phyloP scores from a whole-genome alignment of 2,329 filamentous ascomycete genomes.

The Aspergillus persii region DNA sequence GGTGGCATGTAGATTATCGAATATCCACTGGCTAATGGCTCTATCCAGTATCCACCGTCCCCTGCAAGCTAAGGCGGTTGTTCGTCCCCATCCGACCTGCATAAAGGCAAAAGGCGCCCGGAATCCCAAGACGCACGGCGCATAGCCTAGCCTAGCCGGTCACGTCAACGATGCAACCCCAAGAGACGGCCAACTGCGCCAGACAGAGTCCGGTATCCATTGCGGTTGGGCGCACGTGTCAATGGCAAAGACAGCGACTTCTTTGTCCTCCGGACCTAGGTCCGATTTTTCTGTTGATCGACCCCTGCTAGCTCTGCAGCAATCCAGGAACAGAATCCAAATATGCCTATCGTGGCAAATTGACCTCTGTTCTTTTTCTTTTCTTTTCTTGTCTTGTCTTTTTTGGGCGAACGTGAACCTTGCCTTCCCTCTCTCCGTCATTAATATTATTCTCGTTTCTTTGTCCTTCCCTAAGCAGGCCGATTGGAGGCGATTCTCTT shows the following conservation, averaged over 20 bases:
- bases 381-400: too few species aligned
- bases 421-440: neutral
- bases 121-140: neutral
- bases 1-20: neutral
- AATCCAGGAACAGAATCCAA: conserved; percentile 13
- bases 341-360: neutral
- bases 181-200: neutral
- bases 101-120: neutral
- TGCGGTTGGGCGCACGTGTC: neutral
- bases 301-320: conserved; percentile 8
- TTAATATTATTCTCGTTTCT: too few species aligned
- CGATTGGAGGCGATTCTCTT: neutral
- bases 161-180: neutral
- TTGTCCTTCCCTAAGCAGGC: neutral
- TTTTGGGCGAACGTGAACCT: too few species aligned
- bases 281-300: conserved; percentile 9
- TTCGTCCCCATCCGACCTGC: neutral
- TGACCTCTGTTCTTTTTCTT: neutral
- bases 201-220: neutral
- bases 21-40: too few species aligned
- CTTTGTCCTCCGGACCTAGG: neutral
- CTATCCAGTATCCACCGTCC: neutral
- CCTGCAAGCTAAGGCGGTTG: neutral
- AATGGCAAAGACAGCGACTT: neutral
- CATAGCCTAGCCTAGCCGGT: neutral